Percentiles rank a stretch among this genome's conserved stretches.
Conservation (phyloP, 345 rosid species). For the Linum lewisii region DNA sequence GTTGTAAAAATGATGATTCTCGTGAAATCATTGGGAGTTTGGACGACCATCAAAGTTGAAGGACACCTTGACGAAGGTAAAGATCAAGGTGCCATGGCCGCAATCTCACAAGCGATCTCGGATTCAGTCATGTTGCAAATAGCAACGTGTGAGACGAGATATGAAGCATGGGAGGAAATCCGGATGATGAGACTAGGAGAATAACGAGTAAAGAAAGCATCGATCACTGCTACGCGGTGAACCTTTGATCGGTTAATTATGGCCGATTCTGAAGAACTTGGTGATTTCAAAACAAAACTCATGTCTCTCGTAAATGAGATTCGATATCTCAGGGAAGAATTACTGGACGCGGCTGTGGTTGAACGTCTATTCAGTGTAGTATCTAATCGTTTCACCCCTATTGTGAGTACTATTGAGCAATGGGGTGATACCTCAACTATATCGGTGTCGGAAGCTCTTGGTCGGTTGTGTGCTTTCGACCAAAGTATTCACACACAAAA, state of each 20-base stretch:
- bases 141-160: background rate
- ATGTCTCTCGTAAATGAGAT: background rate
- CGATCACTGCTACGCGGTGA: background rate
- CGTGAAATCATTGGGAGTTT: background rate
- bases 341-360: too few relatives aligned
- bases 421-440: too few relatives aligned
- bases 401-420: too few relatives aligned
- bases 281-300: background rate
- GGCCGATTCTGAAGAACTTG: background rate
- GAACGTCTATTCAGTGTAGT: too few relatives aligned
- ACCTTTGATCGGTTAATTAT: background rate
- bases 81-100: background rate
- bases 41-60: background rate
- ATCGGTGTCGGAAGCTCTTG: too few relatives aligned
- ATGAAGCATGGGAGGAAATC: constrained; percentile 2
- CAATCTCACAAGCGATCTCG: background rate
- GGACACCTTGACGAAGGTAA: background rate
- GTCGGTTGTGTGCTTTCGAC: too few relatives aligned
- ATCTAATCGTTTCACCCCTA: too few relatives aligned
- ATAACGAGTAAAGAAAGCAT: background rate
- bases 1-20: too few relatives aligned
- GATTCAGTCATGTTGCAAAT: background rate
- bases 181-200: background rate
- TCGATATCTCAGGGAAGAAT: background rate
- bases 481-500: too few relatives aligned